phyloP scores from a whole-genome alignment of 768 basidiomycete species.

The Obba rivulosa region DNA sequence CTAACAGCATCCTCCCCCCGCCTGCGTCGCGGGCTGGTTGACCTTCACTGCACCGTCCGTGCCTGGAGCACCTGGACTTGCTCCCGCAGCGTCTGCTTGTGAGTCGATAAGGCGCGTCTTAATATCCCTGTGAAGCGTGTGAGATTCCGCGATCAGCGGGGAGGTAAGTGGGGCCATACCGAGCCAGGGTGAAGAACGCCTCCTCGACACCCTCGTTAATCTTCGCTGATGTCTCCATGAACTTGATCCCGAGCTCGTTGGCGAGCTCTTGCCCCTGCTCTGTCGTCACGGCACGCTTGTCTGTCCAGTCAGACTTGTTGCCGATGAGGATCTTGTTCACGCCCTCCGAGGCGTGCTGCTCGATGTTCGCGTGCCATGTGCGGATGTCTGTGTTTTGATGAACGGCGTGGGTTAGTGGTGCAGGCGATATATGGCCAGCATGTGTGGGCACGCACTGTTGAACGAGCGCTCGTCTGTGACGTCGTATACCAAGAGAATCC shows the following conservation, averaged over 20 bases:
- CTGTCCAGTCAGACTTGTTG: conserved; percentile 98
- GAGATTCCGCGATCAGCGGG: not conserved
- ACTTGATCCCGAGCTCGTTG: conserved; percentile 88
- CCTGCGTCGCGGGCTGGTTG: conserved; percentile 47
- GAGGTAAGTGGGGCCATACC: conserved; percentile 46
- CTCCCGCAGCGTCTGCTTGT: conserved; percentile 56
- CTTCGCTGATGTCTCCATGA: conserved; percentile 98
- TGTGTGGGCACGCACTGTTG: conserved; percentile 63
- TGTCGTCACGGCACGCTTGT: conserved; percentile 88
- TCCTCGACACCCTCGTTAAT: conserved; percentile 97
- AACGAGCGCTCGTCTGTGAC: conserved; percentile 94
- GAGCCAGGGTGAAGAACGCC: conserved; percentile 94
- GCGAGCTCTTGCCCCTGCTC: conserved; percentile 92
- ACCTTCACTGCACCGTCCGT: conserved; percentile 60
- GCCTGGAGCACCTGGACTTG: conserved; percentile 30
- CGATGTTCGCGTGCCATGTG: conserved; percentile 97
- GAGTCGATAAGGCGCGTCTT: conserved; percentile 97
- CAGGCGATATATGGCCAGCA: not conserved
- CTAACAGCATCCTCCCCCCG: conserved; percentile 48
- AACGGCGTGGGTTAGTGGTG: conserved; percentile 7
- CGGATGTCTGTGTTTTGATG: conserved; percentile 69
- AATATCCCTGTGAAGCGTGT: conserved; percentile 66
- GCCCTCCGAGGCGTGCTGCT: conserved; percentile 97
- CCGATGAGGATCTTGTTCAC: conserved; percentile 99
- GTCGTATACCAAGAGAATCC: conserved; percentile 97